A percentile compares a stretch with the other conserved stretches of the same genome.
These are phyloP conservation scores for Candida nanaspora DNA, from an alignment of 805 yeast species.

Conservation along the genomic window DNA sequence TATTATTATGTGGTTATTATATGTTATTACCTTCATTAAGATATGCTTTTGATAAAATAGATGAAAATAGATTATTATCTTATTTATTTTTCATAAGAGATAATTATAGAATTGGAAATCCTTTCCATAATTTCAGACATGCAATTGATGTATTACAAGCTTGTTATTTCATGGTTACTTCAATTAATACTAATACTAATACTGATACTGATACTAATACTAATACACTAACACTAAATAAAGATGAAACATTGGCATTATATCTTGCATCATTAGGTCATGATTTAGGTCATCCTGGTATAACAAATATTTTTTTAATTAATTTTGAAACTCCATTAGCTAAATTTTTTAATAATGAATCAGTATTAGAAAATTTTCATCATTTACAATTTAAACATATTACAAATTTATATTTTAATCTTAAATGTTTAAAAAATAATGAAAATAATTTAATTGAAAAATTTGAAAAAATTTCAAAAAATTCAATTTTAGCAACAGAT, in stretches of 20 bases:
- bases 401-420: constrained; percentile 10
- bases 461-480: constrained; percentile 7
- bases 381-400: constrained; percentile 51
- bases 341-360: constrained; percentile 49
- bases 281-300: constrained; percentile 95
- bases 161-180: constrained; percentile 52
- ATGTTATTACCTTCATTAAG: constrained; percentile 32
- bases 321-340: constrained; percentile 59
- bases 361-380: constrained; percentile 82
- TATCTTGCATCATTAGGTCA: constrained; percentile 87
- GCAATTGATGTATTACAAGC: constrained; percentile 95
- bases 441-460: background rate
- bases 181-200: constrained; percentile 5
- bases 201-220: constrained; percentile 4
- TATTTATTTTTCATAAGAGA: constrained; percentile 66
- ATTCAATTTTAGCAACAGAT: constrained; percentile 71
- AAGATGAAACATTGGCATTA: constrained; percentile 45
- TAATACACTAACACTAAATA: constrained; percentile 6
- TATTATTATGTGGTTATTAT: constrained; percentile 49
- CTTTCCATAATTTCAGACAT: constrained; percentile 93
- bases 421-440: background rate
- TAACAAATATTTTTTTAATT: constrained; percentile 70
- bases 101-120: constrained; percentile 76
- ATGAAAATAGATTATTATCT: constrained; percentile 39
- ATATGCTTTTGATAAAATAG: background rate